Percentiles rank a stretch among this genome's conserved stretches.
phyloP scores from a whole-genome alignment of 108 stramenopile species.

The Fistulifera solaris region DNA sequence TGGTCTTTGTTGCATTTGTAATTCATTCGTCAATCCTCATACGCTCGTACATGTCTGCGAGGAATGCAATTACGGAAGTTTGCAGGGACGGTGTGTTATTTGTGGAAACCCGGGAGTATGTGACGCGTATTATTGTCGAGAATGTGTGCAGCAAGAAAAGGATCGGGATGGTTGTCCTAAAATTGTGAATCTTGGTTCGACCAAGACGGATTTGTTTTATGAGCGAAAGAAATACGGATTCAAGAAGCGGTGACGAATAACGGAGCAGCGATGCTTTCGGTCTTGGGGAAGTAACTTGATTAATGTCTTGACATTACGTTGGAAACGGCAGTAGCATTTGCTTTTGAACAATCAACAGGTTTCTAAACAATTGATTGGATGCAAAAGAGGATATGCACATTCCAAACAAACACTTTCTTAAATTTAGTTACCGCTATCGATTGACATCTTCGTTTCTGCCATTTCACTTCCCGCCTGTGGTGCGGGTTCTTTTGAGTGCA shows the following conservation, averaged over 20 bases:
- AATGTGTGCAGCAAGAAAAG: slow-evolving; percentile 93
- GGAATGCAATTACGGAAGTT: slow-evolving; percentile 97
- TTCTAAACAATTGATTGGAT: too few relatives aligned
- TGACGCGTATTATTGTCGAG: slow-evolving; percentile 98
- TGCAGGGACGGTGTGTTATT: slow-evolving; percentile 92
- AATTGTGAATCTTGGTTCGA: slow-evolving; percentile 95
- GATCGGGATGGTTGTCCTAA: slow-evolving; percentile 99
- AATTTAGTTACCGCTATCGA: too few relatives aligned
- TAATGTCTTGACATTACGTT: too few relatives aligned
- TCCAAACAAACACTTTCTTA: too few relatives aligned
- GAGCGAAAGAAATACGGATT: slow-evolving; percentile 96
- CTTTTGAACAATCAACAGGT: too few relatives aligned
- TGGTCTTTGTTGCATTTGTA: slow-evolving; percentile 96
- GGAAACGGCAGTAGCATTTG: too few relatives aligned
- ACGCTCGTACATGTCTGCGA: slow-evolving; percentile 93
- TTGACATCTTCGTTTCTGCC: too few relatives aligned
- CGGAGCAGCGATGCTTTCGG: too few relatives aligned
- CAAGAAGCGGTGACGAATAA: slow-evolving; percentile 69
- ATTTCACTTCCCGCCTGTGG: too few relatives aligned
- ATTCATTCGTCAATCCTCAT: slow-evolving; percentile 92
- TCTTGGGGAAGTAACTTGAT: too few relatives aligned
- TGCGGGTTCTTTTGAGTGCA: too few relatives aligned
- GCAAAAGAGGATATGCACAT: too few relatives aligned
- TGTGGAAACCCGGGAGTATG: slow-evolving; percentile 94
- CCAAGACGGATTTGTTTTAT: slow-evolving; percentile 96